phyloP scores from a whole-genome alignment of 495 filamentous ascomycete species.

The Aspergillus diversus region DNA sequence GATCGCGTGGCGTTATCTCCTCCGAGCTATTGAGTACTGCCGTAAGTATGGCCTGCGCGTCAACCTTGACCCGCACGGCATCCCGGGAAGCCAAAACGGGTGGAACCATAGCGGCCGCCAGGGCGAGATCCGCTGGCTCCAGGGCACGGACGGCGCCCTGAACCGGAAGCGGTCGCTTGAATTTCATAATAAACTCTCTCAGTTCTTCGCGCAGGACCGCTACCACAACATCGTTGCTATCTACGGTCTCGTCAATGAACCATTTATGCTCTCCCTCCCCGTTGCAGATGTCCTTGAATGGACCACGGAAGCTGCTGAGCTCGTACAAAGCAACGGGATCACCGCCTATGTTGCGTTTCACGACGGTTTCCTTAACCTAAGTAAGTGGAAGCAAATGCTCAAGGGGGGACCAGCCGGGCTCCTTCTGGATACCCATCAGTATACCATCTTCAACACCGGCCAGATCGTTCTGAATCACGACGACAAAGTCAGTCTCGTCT shows the following conservation, averaged over 20 bases:
- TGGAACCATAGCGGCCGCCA: conserved; percentile 87
- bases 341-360: conserved; percentile 71
- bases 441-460: conserved; percentile 82
- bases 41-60: conserved; percentile 92
- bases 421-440: conserved; percentile 92
- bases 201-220: conserved; percentile 83
- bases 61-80: conserved; percentile 89
- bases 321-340: conserved; percentile 73
- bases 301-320: conserved; percentile 63
- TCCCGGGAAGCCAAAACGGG: conserved; percentile 85
- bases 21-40: conserved; percentile 89
- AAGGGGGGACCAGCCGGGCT: conserved; percentile 52
- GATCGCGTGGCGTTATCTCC: conserved; percentile 90
- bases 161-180: conserved; percentile 80
- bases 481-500: conserved; percentile 80
- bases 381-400: conserved; percentile 77
- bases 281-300: conserved; percentile 65
- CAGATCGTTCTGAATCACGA: conserved; percentile 75
- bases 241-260: conserved; percentile 88
- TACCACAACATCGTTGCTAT: conserved; percentile 84
- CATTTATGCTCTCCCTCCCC: conserved; percentile 70
- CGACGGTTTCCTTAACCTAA: conserved; percentile 81
- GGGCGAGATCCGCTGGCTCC: conserved; percentile 75
- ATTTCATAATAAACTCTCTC: conserved; percentile 74
- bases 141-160: conserved; percentile 63